These are phyloP conservation scores for Suillus clintonianus DNA, from an alignment of 768 basidiomycete genomes.

Conservation along the genomic window DNA sequence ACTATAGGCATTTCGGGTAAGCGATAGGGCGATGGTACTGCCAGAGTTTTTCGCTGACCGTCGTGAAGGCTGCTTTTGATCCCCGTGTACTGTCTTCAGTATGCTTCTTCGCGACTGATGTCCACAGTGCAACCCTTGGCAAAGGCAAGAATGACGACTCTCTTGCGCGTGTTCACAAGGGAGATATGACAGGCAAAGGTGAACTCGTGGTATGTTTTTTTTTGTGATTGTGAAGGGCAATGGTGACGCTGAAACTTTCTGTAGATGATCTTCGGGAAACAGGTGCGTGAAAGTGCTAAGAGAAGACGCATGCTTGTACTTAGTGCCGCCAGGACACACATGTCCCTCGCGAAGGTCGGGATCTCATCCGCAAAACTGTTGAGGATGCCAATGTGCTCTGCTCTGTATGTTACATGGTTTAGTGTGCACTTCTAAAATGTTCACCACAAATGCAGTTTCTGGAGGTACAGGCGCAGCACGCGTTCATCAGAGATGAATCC, in stretches of 20 bases:
- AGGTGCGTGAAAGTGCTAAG: constrained; percentile 44
- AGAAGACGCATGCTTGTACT: neutral
- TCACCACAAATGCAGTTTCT: constrained; percentile 59
- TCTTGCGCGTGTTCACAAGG: constrained; percentile 68
- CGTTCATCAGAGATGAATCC: constrained; percentile 90
- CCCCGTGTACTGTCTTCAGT: constrained; percentile 78
- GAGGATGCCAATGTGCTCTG: constrained; percentile 76
- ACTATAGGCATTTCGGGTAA: constrained; percentile 54
- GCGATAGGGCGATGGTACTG: constrained; percentile 7
- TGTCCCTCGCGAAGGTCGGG: constrained; percentile 84
- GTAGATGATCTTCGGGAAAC: constrained; percentile 95
- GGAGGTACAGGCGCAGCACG: constrained; percentile 97
- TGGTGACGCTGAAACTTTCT: neutral
- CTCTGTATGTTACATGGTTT: constrained; percentile 53
- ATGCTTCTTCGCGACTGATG: constrained; percentile 95
- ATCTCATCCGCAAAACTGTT: constrained; percentile 78
- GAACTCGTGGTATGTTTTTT: constrained; percentile 71
- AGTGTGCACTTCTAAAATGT: constrained; percentile 1
- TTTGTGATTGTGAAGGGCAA: neutral
- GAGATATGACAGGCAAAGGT: constrained; percentile 76
- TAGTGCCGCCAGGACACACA: constrained; percentile 75
- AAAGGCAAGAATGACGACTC: constrained; percentile 84
- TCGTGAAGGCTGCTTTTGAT: constrained; percentile 81
- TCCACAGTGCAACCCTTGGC: constrained; percentile 86
- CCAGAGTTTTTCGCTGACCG: constrained; percentile 5